Evolutionary conservation across 2,329 filamentous ascomycete genomes (phyloP).

Genomic region (Aspergillus texensis): DNA sequence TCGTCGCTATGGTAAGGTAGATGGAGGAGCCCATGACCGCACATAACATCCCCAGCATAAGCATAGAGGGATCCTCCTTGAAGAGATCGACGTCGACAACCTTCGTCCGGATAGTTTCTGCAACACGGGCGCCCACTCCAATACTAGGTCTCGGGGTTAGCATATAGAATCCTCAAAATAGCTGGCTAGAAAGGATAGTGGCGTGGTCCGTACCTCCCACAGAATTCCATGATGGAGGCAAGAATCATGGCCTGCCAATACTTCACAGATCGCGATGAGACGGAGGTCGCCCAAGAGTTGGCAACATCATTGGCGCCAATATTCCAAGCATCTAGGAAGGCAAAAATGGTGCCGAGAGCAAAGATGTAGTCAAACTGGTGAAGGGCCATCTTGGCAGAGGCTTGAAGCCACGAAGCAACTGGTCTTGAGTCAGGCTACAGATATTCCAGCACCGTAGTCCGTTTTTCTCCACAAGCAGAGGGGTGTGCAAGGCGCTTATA

Average conservation of each 20-base stretch:
- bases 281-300: conserved; percentile 24
- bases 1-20: conserved; percentile 21
- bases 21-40: conserved; percentile 18
- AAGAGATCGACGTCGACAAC: conserved; percentile 18
- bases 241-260: conserved; percentile 24
- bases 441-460: neutral
- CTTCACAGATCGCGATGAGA: conserved; percentile 22
- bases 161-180: neutral
- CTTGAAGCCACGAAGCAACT: neutral
- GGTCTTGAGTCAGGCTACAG: neutral
- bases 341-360: conserved; percentile 24
- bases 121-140: conserved; percentile 19
- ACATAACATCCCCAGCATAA: conserved; percentile 24
- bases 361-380: conserved; percentile 24
- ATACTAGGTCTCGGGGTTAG: conserved; percentile 10
- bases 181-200: neutral
- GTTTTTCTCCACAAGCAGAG: neutral
- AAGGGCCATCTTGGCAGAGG: conserved; percentile 14
- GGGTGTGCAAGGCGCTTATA: conserved; percentile 8
- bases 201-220: conserved; percentile 13
- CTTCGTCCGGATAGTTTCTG: conserved; percentile 24
- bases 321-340: conserved; percentile 24
- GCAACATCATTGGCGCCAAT: conserved; percentile 26
- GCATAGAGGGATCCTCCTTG: conserved; percentile 11
- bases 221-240: conserved; percentile 21